phyloP scores from a whole-genome alignment of 192 early-diverging fungal species.

The Coemansia sp. region DNA sequence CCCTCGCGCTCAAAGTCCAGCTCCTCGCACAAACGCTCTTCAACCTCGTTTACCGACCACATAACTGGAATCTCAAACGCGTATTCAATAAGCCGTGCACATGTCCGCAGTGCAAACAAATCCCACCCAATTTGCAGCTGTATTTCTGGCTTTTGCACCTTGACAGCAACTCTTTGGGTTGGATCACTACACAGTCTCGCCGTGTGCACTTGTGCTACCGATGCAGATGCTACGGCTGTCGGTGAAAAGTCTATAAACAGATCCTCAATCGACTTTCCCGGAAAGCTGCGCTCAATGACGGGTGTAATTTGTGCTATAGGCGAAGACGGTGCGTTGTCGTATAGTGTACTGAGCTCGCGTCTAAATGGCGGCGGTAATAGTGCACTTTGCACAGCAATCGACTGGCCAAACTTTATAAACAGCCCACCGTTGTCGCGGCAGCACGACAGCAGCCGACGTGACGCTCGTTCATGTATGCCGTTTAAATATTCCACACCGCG shows the following conservation, averaged over 20 bases:
- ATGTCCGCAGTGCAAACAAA: slow-evolving; percentile 63
- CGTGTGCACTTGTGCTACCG: slow-evolving; percentile 91
- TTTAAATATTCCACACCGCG: slow-evolving; percentile 57
- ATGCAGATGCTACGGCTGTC: slow-evolving; percentile 78
- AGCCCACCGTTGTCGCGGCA: slow-evolving; percentile 85
- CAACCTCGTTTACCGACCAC: slow-evolving; percentile 76
- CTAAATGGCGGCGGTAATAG: slow-evolving; percentile 64
- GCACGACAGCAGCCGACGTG: slow-evolving; percentile 69
- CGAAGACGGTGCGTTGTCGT: slow-evolving; percentile 56
- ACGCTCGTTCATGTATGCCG: slow-evolving; percentile 71
- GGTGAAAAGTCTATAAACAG: slow-evolving; percentile 72
- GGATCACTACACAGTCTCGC: slow-evolving; percentile 61
- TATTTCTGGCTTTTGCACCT: slow-evolving; percentile 92
- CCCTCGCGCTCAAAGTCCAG: slow-evolving; percentile 89
- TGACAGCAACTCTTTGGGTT: slow-evolving; percentile 71
- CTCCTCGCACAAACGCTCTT: slow-evolving; percentile 76
- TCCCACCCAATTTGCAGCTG: slow-evolving; percentile 81
- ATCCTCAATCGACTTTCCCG: slow-evolving; percentile 53
- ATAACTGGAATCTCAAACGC: slow-evolving; percentile 84
- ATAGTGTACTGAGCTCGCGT: slow-evolving; percentile 58
- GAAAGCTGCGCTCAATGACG: slow-evolving; percentile 71
- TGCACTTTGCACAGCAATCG: slow-evolving; percentile 65
- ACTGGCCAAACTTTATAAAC: slow-evolving; percentile 89
- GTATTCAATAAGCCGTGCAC: slow-evolving; percentile 65
- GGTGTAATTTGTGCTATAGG: slow-evolving; percentile 62